Conservation (phyloP, 345 rosid species). For the rapeseed (Brassica napus) region Da-Ae NC_063448.1:51477501-51478000, state of each 20-base stretch:
- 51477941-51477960: constrained; percentile 28
- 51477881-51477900: neutral
- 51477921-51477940: constrained; percentile 2
- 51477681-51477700: constrained; percentile 1
- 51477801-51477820: constrained; percentile 5
- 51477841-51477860: no score
- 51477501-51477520: neutral
- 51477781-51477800: neutral
- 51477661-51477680: neutral
- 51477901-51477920: neutral
- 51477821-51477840: no score
- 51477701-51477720: constrained; percentile 10
- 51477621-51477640: neutral
- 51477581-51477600: no score
- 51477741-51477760: neutral
- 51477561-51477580: neutral
- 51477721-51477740: neutral
- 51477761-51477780: neutral
- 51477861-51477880: neutral
- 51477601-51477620: neutral
- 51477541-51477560: neutral
- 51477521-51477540: neutral
- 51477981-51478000: constrained; percentile 36
- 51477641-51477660: neutral
- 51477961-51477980: constrained; percentile 29